These are phyloP conservation scores for Mycena latifolia DNA, from an alignment of 768 basidiomycete species.

Conservation along the genomic window DNA sequence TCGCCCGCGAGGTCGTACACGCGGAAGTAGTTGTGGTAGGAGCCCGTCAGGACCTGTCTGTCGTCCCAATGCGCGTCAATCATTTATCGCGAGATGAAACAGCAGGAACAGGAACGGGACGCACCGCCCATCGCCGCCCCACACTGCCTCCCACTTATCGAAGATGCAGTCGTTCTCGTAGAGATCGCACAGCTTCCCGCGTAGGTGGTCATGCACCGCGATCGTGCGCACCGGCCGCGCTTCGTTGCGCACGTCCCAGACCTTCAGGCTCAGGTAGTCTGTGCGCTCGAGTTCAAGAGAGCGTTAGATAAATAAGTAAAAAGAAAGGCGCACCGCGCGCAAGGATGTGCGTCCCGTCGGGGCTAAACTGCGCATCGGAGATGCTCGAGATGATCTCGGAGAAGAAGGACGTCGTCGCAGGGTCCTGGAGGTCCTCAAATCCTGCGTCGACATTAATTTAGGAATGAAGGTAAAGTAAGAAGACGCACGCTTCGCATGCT, in stretches of 20 bases:
- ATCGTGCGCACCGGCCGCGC: slow-evolving; percentile 95
- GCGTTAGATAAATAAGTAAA: background rate
- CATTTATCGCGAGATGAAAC: no score
- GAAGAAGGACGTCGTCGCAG: slow-evolving; percentile 97
- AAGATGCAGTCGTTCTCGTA: slow-evolving; percentile 99
- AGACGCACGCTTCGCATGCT: slow-evolving; percentile 86
- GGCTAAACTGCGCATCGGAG: slow-evolving; percentile 99
- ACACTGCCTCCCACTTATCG: slow-evolving; percentile 99
- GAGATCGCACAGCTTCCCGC: slow-evolving; percentile 97
- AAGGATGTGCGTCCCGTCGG: slow-evolving; percentile 95
- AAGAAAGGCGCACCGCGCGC: slow-evolving; percentile 62
- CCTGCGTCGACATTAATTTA: slow-evolving; percentile 59
- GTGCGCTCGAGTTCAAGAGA: background rate
- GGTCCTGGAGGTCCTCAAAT: slow-evolving; percentile 99
- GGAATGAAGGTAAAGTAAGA: background rate
- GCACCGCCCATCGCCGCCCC: slow-evolving; percentile 94
- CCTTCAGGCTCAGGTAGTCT: slow-evolving; percentile 97
- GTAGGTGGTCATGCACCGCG: slow-evolving; percentile 96
- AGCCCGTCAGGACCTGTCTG: slow-evolving; percentile 96
- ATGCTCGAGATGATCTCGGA: slow-evolving; percentile 99
- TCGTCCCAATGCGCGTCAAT: background rate
- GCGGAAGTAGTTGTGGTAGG: slow-evolving; percentile 99
- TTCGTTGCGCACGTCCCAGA: slow-evolving; percentile 99
- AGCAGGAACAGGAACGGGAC: slow-evolving; percentile 47
- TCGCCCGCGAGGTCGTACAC: slow-evolving; percentile 93